Evolutionary conservation across 1,139 yeast genomes (phyloP).

Genomic region (Hansenula lynferdii): DNA sequence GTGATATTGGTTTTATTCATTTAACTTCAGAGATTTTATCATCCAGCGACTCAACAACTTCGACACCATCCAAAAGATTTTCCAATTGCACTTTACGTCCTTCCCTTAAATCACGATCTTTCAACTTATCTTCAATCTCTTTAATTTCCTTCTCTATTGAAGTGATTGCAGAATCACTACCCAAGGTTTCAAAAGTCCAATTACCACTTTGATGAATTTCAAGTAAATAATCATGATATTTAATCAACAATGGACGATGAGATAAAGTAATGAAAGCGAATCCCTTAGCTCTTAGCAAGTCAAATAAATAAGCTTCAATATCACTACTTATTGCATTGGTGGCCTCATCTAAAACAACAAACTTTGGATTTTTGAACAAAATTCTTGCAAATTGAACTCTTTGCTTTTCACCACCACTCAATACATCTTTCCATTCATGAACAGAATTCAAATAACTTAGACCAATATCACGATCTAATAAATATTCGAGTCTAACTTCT

Average conservation of each 20-base stretch:
- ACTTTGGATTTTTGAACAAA: slow-evolving; percentile 73
- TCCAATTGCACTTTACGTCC: slow-evolving; percentile 21
- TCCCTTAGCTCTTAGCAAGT: slow-evolving; percentile 60
- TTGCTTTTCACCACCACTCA: slow-evolving; percentile 96
- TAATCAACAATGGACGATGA: slow-evolving; percentile 80
- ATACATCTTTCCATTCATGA: slow-evolving; percentile 86
- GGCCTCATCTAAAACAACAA: slow-evolving; percentile 87
- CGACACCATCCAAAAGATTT: slow-evolving; percentile 28
- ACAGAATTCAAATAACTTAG: slow-evolving; percentile 34
- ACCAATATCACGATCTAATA: slow-evolving; percentile 43
- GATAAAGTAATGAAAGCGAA: slow-evolving; percentile 82
- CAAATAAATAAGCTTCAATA: slow-evolving; percentile 86
- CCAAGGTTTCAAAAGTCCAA: slow-evolving; percentile 45
- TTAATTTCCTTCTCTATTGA: slow-evolving; percentile 64
- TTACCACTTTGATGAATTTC: slow-evolving; percentile 55
- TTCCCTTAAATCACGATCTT: slow-evolving; percentile 32
- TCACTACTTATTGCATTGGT: slow-evolving; percentile 92
- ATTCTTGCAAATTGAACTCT: slow-evolving; percentile 87
- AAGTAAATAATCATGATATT: slow-evolving; percentile 73
- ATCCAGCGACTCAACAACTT: background rate
- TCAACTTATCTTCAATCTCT: slow-evolving; percentile 50
- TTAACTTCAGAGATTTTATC: background rate
- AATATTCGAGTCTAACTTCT: slow-evolving; percentile 77
- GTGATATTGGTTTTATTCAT: background rate
- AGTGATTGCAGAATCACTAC: slow-evolving; percentile 55